Evolutionary conservation across 306 rosid species (phyloP).

Genomic region (Fragaria iinumae): DNA sequence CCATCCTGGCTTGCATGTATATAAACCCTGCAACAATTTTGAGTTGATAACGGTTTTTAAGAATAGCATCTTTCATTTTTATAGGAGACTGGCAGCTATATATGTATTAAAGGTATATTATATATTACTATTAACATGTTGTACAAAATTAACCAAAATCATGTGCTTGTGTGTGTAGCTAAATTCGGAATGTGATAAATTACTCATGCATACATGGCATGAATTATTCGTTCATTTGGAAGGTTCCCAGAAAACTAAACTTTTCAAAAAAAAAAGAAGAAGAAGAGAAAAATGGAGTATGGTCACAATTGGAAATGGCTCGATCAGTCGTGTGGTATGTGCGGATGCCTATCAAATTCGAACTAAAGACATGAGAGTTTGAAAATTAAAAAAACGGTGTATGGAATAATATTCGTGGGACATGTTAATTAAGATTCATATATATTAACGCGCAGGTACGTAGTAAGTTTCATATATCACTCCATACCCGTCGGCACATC

Average conservation of each 20-base stretch:
- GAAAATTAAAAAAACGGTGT: background rate
- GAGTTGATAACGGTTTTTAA: background rate
- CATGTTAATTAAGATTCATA: no score
- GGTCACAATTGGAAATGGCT: conserved; percentile 24
- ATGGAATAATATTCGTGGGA: background rate
- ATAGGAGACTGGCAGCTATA: background rate
- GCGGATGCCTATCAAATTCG: background rate
- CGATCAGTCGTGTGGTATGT: conserved; percentile 18
- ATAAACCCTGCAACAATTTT: background rate
- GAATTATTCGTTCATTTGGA: conserved; percentile 25
- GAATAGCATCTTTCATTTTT: background rate
- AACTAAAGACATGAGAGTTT: background rate
- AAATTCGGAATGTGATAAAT: no score
- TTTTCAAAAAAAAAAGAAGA: no score
- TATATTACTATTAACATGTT: no score
- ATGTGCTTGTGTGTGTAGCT: no score
- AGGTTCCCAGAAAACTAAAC: conserved; percentile 14
- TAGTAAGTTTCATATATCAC: no score
- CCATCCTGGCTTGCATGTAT: background rate
- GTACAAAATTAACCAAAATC: no score
- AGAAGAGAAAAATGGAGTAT: no score
- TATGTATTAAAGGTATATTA: background rate
- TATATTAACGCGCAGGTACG: no score
- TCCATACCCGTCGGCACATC: no score
- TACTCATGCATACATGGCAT: background rate